Conservation (phyloP, 805 yeast genomes). For the Saccharomycopsis sp. region DNA sequence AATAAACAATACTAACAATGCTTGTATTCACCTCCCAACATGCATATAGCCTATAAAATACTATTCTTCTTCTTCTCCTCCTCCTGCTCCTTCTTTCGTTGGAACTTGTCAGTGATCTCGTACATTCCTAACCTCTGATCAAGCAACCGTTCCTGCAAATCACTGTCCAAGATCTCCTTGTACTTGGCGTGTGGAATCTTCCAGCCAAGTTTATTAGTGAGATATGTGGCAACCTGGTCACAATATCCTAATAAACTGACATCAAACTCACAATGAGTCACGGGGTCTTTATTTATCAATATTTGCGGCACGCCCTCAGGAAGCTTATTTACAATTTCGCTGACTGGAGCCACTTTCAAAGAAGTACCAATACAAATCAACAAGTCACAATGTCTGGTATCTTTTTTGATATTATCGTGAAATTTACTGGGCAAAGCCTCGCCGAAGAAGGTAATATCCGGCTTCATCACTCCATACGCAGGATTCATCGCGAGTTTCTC, state of each 20-base stretch:
- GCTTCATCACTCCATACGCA: constrained; percentile 78
- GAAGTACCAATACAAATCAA: constrained; percentile 86
- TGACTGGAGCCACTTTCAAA: constrained; percentile 85
- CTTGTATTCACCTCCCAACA: too few relatives aligned
- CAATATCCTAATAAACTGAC: constrained; percentile 70
- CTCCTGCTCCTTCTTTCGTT: constrained; percentile 19
- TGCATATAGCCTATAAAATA: too few relatives aligned
- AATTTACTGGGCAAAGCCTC: constrained; percentile 70
- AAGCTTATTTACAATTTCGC: constrained; percentile 73
- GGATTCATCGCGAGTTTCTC: constrained; percentile 24
- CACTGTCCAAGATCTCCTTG: constrained; percentile 30
- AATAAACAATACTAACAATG: too few relatives aligned
- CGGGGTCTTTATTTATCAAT: constrained; percentile 69
- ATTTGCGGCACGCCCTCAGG: constrained; percentile 76
- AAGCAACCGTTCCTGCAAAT: constrained; percentile 26
- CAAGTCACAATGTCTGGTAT: constrained; percentile 65
- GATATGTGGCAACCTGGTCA: constrained; percentile 70
- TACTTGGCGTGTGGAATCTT: constrained; percentile 49
- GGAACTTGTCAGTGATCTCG: constrained; percentile 29
- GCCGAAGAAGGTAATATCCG: constrained; percentile 89
- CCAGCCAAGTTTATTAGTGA: constrained; percentile 56
- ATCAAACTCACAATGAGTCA: constrained; percentile 73
- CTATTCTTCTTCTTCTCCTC: background rate
- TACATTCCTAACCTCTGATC: constrained; percentile 33
- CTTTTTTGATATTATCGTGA: constrained; percentile 53